phyloP scores from a whole-genome alignment of 2,329 filamentous ascomycete genomes.

The Alternaria triticina region DNA sequence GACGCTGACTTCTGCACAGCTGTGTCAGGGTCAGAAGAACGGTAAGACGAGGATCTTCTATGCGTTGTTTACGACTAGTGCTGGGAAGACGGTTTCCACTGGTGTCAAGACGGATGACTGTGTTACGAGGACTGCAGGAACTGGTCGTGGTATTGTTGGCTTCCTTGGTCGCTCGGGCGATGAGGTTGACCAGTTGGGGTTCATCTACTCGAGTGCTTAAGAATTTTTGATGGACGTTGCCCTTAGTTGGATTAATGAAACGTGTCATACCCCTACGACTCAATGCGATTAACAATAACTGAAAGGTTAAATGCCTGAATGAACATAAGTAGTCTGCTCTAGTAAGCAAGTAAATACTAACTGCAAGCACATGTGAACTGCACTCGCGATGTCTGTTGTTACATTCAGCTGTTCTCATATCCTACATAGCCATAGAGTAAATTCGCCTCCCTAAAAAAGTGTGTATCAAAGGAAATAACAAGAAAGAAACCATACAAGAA shows the following conservation, averaged over 20 bases:
- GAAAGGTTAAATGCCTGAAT: not conserved
- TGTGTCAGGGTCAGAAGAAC: slow-evolving; percentile 60
- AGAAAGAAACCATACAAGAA: not conserved
- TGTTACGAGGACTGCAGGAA: slow-evolving; percentile 54
- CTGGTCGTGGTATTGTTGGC: slow-evolving; percentile 61
- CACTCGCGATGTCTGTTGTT: not conserved
- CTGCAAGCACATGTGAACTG: not conserved
- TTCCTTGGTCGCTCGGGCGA: slow-evolving; percentile 61
- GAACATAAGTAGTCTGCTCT: rapidly evolving
- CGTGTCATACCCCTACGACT: not conserved
- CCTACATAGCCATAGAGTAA: not conserved
- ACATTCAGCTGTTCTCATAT: not conserved
- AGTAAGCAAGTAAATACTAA: not conserved
- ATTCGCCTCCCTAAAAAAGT: not conserved
- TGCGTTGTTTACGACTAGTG: slow-evolving; percentile 60
- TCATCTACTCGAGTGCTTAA: slow-evolving; percentile 32
- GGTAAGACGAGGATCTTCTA: slow-evolving; percentile 62
- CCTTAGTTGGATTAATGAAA: not conserved
- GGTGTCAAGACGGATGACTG: slow-evolving; percentile 59
- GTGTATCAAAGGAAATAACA: not conserved
- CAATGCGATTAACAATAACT: not conserved
- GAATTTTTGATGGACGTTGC: not conserved
- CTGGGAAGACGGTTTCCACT: slow-evolving; percentile 54
- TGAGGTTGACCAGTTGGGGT: slow-evolving; percentile 62
- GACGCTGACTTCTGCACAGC: slow-evolving; percentile 55